Evolutionary conservation across 331 rosid species (phyloP).

Genomic region (Prunus yedoensis): DNA sequence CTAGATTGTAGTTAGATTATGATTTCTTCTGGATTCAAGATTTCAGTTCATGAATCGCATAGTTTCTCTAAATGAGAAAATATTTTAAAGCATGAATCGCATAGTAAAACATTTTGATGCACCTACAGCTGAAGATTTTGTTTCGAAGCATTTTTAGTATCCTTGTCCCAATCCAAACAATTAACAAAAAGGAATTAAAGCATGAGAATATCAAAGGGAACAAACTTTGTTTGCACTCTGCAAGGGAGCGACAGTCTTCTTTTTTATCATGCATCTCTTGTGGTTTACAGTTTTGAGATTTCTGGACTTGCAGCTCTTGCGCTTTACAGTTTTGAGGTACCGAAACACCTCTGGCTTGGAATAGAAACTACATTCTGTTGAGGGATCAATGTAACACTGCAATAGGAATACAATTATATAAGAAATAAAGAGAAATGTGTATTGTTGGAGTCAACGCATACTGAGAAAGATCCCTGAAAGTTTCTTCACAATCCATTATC

Average conservation of each 20-base stretch:
- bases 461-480: not conserved
- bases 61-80: no score
- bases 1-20: not conserved
- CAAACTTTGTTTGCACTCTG: constrained; percentile 49
- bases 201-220: constrained; percentile 21
- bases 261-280: constrained; percentile 30
- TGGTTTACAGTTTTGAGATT: constrained; percentile 44
- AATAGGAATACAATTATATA: constrained; percentile 23
- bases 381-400: constrained; percentile 77
- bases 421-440: constrained; percentile 2
- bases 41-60: not conserved
- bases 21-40: not conserved
- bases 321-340: constrained; percentile 54
- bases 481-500: not conserved
- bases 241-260: constrained; percentile 25
- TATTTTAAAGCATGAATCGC: not conserved
- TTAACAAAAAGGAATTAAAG: constrained; percentile 11
- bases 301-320: constrained; percentile 26
- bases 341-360: constrained; percentile 84
- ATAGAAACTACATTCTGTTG: constrained; percentile 58
- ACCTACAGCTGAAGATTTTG: not conserved
- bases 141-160: not conserved
- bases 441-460: constrained; percentile 1
- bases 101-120: not conserved
- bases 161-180: constrained; percentile 12